phyloP scores from a whole-genome alignment of 2,329 filamentous ascomycete species.

The Sclerotinia trifoliorum region DNA sequence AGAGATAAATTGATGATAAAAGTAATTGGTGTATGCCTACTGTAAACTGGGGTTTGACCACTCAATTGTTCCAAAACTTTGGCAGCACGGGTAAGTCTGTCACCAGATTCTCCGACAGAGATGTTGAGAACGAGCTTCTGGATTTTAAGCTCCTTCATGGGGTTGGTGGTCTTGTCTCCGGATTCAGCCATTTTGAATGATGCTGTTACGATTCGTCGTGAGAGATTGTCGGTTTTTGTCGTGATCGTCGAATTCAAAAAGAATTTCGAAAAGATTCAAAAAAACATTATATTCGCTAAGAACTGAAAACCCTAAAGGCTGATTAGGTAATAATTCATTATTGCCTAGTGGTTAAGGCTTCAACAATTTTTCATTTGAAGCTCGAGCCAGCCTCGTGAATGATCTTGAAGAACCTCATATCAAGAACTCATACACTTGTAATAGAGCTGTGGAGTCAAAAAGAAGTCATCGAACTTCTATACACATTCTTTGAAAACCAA shows the following conservation, averaged over 20 bases:
- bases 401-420: constrained; percentile 20
- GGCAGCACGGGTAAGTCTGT: constrained; percentile 98
- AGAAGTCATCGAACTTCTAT: constrained; percentile 40
- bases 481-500: constrained; percentile 40
- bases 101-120: constrained; percentile 99
- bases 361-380: constrained; percentile 13
- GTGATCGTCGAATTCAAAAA: constrained; percentile 28
- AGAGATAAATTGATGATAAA: constrained; percentile 26
- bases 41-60: constrained; percentile 99
- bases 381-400: constrained; percentile 19
- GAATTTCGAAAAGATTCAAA: constrained; percentile 13
- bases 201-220: constrained; percentile 30
- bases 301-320: constrained; percentile 20
- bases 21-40: constrained; percentile 51
- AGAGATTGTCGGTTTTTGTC: constrained; percentile 29
- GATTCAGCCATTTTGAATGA: constrained; percentile 57
- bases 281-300: constrained; percentile 17
- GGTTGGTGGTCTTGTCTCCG: constrained; percentile 82
- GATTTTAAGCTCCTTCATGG: constrained; percentile 99
- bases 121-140: constrained; percentile 99
- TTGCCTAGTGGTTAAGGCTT: constrained; percentile 21
- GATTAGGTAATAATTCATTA: constrained; percentile 20
- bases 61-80: constrained; percentile 99
- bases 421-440: constrained; percentile 24
- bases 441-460: constrained; percentile 36